These are phyloP conservation scores for Blastomyces percursus DNA, from an alignment of 2,329 filamentous ascomycete species.

Conservation along the genomic window DNA sequence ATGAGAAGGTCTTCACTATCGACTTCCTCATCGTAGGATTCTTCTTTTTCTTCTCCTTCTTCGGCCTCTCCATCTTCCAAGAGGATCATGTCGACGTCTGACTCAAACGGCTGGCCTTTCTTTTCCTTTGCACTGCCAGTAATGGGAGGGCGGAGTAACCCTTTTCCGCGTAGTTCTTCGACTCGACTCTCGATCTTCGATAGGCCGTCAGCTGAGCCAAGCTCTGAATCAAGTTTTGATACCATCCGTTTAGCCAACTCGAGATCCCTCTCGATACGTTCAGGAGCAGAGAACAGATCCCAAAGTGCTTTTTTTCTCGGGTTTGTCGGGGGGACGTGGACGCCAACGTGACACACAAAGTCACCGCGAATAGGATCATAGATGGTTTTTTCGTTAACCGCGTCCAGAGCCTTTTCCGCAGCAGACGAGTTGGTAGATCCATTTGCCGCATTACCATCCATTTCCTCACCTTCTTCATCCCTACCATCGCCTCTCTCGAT, in stretches of 20 bases:
- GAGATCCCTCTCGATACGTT: conserved; percentile 84
- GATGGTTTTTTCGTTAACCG: conserved; percentile 96
- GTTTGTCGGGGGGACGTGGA: conserved; percentile 78
- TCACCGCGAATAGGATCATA: conserved; percentile 88
- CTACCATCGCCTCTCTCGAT: conserved; percentile 63
- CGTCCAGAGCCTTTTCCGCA: conserved; percentile 77
- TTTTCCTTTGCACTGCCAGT: conserved; percentile 32
- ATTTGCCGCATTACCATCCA: conserved; percentile 28
- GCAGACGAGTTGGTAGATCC: conserved; percentile 36
- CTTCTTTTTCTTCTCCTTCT: conserved; percentile 68
- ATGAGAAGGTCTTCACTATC: conserved; percentile 82
- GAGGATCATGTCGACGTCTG: conserved; percentile 31
- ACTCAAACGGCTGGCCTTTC: conserved; percentile 43
- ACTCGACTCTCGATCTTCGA: conserved; percentile 77
- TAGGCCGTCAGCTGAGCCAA: conserved; percentile 66
- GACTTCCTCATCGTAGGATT: conserved; percentile 61
- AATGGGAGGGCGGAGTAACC: conserved; percentile 58
- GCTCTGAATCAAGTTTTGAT: conserved; percentile 72
- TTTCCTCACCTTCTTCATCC: conserved; percentile 53
- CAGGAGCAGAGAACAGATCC: conserved; percentile 91
- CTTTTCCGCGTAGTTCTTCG: conserved; percentile 64
- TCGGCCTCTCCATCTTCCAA: conserved; percentile 58
- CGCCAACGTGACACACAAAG: conserved; percentile 93
- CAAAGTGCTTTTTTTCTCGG: conserved; percentile 91
- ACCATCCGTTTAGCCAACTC: conserved; percentile 71